Evolutionary conservation across 2,329 filamentous ascomycete species (phyloP).

Genomic region (Fusarium fujikuroi): DNA sequence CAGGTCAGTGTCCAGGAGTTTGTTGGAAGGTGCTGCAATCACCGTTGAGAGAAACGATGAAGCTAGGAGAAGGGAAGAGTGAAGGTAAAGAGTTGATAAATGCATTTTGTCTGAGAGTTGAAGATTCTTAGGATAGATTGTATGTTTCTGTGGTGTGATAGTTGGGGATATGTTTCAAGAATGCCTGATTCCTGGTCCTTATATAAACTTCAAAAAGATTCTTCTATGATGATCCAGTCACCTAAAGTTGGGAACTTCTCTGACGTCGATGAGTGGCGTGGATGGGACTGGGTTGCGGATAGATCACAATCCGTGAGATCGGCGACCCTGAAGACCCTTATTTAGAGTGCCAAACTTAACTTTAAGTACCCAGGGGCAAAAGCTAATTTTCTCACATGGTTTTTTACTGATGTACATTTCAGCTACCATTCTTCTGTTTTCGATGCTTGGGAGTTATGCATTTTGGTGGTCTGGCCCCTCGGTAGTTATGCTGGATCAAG

Average conservation of each 20-base stretch:
- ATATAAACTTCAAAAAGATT: not conserved
- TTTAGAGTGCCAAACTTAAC: not conserved
- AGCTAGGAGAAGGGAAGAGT: conserved; percentile 13
- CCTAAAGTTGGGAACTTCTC: not conserved
- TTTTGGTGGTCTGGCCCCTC: not conserved
- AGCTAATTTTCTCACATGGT: not conserved
- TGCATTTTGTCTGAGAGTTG: conserved; percentile 19
- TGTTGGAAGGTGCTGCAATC: conserved; percentile 7
- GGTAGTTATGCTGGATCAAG: not conserved
- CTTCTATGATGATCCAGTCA: not conserved
- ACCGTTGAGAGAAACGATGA: not conserved
- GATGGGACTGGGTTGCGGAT: conserved; percentile 11
- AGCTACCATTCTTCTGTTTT: not conserved
- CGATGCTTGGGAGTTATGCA: not conserved
- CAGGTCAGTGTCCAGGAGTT: not conserved
- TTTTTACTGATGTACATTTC: not conserved
- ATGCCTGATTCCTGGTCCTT: not conserved
- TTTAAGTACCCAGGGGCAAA: conserved; percentile 25
- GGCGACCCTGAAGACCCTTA: conserved; percentile 10
- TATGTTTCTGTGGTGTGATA: not conserved
- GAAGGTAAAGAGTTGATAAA: conserved; percentile 9
- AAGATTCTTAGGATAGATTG: not conserved
- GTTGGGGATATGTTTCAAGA: not conserved
- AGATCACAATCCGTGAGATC: conserved; percentile 19
- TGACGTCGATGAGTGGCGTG: conserved; percentile 8